These are phyloP conservation scores for Coniochaeta sp. DNA, from an alignment of 2,329 filamentous ascomycete genomes.

Conservation along the genomic window DNA sequence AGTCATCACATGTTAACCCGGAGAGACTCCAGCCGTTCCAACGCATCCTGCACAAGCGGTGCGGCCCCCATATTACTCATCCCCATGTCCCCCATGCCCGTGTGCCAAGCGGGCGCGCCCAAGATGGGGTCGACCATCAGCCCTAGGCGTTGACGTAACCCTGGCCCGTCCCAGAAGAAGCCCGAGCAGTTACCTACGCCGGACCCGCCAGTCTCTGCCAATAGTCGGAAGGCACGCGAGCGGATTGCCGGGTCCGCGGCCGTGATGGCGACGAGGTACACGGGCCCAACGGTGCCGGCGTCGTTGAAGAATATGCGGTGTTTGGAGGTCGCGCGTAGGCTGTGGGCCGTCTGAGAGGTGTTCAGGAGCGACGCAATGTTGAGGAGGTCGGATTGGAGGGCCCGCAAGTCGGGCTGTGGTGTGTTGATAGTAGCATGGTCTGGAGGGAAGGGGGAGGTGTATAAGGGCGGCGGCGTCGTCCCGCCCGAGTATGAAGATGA, in stretches of 20 bases:
- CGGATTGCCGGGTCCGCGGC: neutral
- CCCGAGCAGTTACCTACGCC: neutral
- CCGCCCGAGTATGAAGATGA: neutral
- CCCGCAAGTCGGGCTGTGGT: neutral
- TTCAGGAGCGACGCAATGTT: neutral
- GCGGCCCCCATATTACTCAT: neutral
- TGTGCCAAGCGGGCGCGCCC: neutral
- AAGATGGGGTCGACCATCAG: neutral
- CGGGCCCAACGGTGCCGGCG: constrained; percentile 4
- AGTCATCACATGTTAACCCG: neutral
- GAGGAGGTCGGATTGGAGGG: neutral
- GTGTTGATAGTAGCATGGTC: neutral
- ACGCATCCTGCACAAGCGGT: neutral
- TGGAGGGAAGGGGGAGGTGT: neutral
- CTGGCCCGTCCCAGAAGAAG: constrained; percentile 2
- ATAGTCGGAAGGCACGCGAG: neutral
- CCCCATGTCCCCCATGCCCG: neutral
- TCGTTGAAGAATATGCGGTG: constrained; percentile 5
- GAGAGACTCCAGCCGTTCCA: neutral
- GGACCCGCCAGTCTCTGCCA: neutral
- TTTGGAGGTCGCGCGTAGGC: neutral
- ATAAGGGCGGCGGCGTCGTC: neutral
- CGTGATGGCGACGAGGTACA: neutral
- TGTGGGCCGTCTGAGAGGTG: neutral
- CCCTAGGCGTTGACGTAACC: neutral